phyloP scores from a whole-genome alignment of 345 rosid species.

The Gossypium raimondii region DNA sequence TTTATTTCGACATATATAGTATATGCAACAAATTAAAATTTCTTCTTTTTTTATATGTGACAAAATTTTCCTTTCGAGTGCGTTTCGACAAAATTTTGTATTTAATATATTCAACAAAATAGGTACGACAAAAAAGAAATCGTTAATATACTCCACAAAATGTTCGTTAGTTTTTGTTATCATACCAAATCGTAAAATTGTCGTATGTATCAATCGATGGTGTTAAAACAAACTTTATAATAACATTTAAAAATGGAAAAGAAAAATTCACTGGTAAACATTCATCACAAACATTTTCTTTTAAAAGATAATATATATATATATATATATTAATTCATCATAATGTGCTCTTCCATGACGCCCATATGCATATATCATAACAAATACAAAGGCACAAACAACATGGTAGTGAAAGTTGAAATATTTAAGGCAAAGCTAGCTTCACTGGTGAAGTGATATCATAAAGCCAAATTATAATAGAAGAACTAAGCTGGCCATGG shows the following conservation, averaged over 20 bases:
- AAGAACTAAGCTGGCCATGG: neutral
- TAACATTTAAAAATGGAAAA: neutral
- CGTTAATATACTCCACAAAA: neutral
- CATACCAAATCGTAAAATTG: neutral
- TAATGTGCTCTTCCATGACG: neutral
- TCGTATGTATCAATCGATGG: neutral
- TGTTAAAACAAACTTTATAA: neutral
- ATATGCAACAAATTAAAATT: neutral
- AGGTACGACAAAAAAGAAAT: neutral
- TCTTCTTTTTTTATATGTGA: neutral
- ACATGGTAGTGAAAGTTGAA: neutral
- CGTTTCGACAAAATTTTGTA: neutral
- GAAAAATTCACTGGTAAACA: too few relatives aligned
- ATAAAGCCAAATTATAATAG: too few relatives aligned
- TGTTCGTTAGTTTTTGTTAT: neutral
- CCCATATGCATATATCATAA: neutral
- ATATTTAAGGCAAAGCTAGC: neutral
- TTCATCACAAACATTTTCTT: neutral
- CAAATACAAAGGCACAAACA: neutral
- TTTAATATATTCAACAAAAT: neutral
- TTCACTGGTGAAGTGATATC: too few relatives aligned
- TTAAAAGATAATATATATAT: too few relatives aligned
- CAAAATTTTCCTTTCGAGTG: neutral
- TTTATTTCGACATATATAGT: neutral
- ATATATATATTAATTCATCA: neutral